Base-by-base conservation (phyloP, 2,329 filamentous ascomycete species). In the Talaromyces sp. region DNA sequence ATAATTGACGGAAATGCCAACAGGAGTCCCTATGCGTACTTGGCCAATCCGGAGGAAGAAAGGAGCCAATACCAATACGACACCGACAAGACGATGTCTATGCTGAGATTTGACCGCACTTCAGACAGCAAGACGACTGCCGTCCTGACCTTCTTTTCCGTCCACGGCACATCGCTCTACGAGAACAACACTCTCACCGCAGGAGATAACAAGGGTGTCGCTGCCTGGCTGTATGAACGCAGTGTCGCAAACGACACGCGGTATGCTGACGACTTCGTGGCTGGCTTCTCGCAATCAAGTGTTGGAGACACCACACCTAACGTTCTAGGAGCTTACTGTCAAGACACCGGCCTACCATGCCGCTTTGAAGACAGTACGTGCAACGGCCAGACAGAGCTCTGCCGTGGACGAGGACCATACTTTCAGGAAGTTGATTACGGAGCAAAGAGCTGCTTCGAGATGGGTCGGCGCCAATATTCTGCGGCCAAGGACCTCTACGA, bases 171-270 rank as follows among this genome's bases (percentile, higher is more conserved):
- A 0, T 96, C 91, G 0, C 85, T 97, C 74, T 85, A 92, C 26
- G 89, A 90, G 58, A 97, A 97, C 76, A 96, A 96, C 75, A 97
- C 92, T 0, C 81, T 96, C 14, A 85, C 94, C 56, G 88, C 92
- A 2, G 93, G 91, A n/a, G 93, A 97, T 74, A 97, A 97, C 79
- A 97, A 97, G 77, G 93, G 93, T 12, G 91, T 96, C 7, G 92
- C 93, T 2, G 90, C 92, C 0, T 89, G 88, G 70, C 79, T 96
- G 12, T 88, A 97, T 57, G 93, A 97, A 72, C 83, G 88, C 65
- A 86, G 84, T 56, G 81, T 88, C 54, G 72, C 77, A 2, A 75
- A 73, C n/a, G 80, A 85, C 19, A 69, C 78, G 1, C 80, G 77
- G 19, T 85, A 86, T 35, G 82, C 84, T 0, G 78, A 85, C 2